phyloP scores from a whole-genome alignment of 2,329 filamentous ascomycete genomes.

The Lasiodiplodia sp. region DNA sequence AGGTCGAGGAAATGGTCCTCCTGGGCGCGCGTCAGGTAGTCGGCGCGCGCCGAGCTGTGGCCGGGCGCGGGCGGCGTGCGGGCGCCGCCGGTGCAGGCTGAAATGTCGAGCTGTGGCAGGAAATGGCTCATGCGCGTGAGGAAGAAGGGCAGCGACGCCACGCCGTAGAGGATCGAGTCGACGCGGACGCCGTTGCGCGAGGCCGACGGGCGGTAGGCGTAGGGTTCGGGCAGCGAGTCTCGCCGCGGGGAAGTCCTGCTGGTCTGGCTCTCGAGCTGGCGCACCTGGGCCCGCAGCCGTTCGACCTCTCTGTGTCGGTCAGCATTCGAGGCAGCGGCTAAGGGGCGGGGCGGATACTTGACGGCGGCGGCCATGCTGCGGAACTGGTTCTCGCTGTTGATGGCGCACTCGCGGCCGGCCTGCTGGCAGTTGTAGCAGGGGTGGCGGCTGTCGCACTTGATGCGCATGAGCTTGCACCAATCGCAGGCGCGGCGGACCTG shows the following conservation, averaged over 20 bases:
- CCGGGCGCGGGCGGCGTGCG: not conserved
- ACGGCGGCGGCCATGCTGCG: conserved; percentile 37
- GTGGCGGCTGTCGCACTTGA: conserved; percentile 51
- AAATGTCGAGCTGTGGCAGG: conserved; percentile 35
- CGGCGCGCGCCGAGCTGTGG: conserved; percentile 21
- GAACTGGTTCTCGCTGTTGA: conserved; percentile 37
- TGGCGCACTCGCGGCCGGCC: conserved; percentile 47
- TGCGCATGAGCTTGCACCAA: conserved; percentile 52
- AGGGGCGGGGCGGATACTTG: conserved; percentile 38
- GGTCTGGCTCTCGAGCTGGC: conserved; percentile 41
- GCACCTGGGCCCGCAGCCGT: conserved; percentile 43
- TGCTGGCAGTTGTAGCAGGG: conserved; percentile 52
- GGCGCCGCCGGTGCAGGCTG: not conserved
- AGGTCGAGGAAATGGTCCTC: conserved; percentile 58
- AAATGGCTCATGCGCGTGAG: conserved; percentile 53
- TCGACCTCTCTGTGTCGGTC: conserved; percentile 53
- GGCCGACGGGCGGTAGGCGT: not conserved
- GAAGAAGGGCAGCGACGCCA: conserved; percentile 56
- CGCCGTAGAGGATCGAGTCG: conserved; percentile 45
- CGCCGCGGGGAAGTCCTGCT: not conserved
- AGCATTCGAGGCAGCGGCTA: too few relatives aligned
- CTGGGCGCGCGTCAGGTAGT: conserved; percentile 49
- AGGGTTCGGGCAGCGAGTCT: not conserved
- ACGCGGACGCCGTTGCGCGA: conserved; percentile 13
- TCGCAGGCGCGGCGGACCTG: conserved; percentile 49